phyloP scores from a whole-genome alignment of 495 filamentous ascomycete genomes.

The Penicillium longicatenatum region DNA sequence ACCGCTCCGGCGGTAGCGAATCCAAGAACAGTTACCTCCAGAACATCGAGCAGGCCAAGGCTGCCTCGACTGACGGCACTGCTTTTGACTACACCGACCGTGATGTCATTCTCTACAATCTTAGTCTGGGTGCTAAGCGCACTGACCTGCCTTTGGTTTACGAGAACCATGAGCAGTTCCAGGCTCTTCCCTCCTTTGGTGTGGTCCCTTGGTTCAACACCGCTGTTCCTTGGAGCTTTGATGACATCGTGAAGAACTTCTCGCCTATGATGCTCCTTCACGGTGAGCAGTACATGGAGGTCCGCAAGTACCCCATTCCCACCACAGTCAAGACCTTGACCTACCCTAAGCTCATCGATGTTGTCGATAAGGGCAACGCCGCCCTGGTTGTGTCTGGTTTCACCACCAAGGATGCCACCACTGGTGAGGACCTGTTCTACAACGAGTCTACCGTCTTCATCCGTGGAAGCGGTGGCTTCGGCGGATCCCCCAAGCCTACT shows the following conservation, averaged over 20 bases:
- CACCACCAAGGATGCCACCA: slow-evolving; percentile 76
- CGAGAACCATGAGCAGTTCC: slow-evolving; percentile 88
- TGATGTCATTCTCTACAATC: slow-evolving; percentile 93
- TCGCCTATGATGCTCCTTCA: slow-evolving; percentile 98
- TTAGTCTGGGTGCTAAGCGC: slow-evolving; percentile 92
- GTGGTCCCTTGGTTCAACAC: slow-evolving; percentile 93
- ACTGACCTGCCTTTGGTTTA: slow-evolving; percentile 85
- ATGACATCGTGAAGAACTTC: slow-evolving; percentile 91
- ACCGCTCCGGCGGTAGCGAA: slow-evolving; percentile 57
- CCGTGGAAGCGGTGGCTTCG: slow-evolving; percentile 90
- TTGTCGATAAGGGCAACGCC: slow-evolving; percentile 92
- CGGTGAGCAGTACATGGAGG: slow-evolving; percentile 97
- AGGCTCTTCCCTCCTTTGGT: slow-evolving; percentile 90
- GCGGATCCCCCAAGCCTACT: slow-evolving; percentile 75
- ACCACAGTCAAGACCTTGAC: slow-evolving; percentile 80
- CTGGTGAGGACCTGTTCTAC: slow-evolving; percentile 91
- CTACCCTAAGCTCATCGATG: slow-evolving; percentile 86
- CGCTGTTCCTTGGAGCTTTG: slow-evolving; percentile 73
- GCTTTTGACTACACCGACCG: slow-evolving; percentile 80
- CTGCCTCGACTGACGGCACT: slow-evolving; percentile 68
- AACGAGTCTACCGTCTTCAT: slow-evolving; percentile 93
- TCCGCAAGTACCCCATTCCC: slow-evolving; percentile 92
- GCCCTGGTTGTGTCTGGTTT: slow-evolving; percentile 79
- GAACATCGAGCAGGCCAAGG: slow-evolving; percentile 78
- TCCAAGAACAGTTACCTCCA: slow-evolving; percentile 55